Conservation (phyloP, 257 asterid species). For the Eucommia ulmoides region DNA sequence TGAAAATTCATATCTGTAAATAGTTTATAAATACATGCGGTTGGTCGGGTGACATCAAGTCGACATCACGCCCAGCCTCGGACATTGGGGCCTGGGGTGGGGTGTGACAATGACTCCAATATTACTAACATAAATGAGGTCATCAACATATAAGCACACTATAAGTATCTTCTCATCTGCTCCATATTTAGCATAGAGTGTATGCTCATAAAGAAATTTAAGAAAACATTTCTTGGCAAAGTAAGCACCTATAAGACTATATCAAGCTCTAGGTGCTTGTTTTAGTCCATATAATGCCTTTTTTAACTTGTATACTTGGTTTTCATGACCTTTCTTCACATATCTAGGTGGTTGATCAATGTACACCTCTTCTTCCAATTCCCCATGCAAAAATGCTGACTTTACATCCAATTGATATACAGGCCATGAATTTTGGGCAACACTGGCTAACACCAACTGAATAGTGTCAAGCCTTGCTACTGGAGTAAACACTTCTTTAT, state of each 20-base stretch:
- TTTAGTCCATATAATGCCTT: neutral
- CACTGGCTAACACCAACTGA: neutral
- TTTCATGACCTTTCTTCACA: neutral
- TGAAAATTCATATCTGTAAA: too few species aligned
- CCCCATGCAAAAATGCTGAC: neutral
- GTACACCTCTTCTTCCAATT: neutral
- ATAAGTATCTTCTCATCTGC: neutral
- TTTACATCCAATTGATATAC: neutral
- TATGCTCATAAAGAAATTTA: neutral
- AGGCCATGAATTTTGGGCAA: neutral
- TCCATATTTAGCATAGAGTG: neutral
- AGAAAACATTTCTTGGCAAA: neutral
- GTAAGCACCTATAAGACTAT: neutral
- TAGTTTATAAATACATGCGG: too few species aligned
- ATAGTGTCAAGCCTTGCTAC: neutral
- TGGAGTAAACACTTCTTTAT: neutral
- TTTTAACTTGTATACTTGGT: neutral
- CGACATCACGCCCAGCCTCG: too few species aligned
- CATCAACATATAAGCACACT: neutral
- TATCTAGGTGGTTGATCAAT: neutral
- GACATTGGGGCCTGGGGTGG: too few species aligned
- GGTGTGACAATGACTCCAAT: too few species aligned
- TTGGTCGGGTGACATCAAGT: too few species aligned
- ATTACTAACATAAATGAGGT: neutral
- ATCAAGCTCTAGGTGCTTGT: neutral